phyloP scores from a whole-genome alignment of 257 asterid species.

The Plectranthus barbatus region DNA sequence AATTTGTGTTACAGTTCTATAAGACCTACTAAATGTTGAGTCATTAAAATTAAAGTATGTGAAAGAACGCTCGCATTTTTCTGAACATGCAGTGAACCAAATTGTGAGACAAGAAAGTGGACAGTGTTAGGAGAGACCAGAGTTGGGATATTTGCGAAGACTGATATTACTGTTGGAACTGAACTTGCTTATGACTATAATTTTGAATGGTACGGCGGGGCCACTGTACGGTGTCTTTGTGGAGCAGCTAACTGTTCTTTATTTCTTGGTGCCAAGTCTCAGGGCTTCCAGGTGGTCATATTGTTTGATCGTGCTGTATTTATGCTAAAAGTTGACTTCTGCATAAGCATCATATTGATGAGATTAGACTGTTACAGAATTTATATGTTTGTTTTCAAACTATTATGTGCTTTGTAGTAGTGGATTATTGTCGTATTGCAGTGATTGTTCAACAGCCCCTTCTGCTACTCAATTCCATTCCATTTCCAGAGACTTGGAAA shows the following conservation, averaged over 20 bases:
- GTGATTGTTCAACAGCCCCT: background rate
- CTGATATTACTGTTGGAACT: slow-evolving; percentile 56
- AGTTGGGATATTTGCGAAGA: slow-evolving; percentile 84
- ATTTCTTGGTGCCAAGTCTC: slow-evolving; percentile 95
- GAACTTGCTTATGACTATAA: slow-evolving; percentile 80
- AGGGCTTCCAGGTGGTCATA: slow-evolving; percentile 75
- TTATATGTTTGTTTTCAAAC: background rate
- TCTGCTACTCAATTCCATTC: background rate
- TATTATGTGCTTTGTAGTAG: background rate
- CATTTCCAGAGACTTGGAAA: background rate
- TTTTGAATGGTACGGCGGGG: slow-evolving; percentile 97
- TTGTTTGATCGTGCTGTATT: slow-evolving; percentile 5
- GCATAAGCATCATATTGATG: slow-evolving; percentile 7
- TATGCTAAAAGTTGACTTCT: slow-evolving; percentile 2
- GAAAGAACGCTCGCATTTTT: background rate
- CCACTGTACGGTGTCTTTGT: slow-evolving; percentile 82
- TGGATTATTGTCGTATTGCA: background rate
- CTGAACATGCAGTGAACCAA: slow-evolving; percentile 63
- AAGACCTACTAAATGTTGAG: background rate
- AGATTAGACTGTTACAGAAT: background rate
- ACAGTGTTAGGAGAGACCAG: slow-evolving; percentile 80
- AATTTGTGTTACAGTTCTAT: slow-evolving; percentile 9
- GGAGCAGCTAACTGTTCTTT: slow-evolving; percentile 84
- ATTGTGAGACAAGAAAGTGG: slow-evolving; percentile 98
- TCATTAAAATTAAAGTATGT: background rate